Base-by-base conservation (phyloP, 768 basidiomycete species). In the Sporobolomyces roseus region DNA sequence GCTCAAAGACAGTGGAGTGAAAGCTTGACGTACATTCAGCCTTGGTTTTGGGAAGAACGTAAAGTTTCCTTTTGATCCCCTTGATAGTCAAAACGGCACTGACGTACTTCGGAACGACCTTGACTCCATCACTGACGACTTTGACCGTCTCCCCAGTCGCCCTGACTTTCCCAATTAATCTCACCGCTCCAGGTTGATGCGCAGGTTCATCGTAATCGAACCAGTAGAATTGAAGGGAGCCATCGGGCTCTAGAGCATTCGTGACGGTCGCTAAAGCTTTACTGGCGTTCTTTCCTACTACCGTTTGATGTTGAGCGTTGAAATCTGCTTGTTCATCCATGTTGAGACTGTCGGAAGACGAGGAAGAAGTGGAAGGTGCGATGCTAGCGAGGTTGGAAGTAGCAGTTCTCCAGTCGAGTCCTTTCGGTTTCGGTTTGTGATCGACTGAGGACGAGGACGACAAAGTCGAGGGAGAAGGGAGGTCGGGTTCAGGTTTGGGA, bases 151-250 rank as follows among this genome's bases (percentile, higher is more conserved):
- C 61, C 16, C 81, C 79, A 78, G 87, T 88, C 79, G 93, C 91
- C 73, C 88, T 85, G 49, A 93, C 84, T 79, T 98, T 98, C 10
- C 96, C 96, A 50, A 90, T 85, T 71, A 99, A 88, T 77, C 91
- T 88, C 5, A 99, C 81, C 66, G 84, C 85, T 21, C 93, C 94
- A 30, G 78, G 64, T 33, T 60, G 58, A 5, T 23, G 9, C 69
- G 21, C 88, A 85, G 54, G 85, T 83, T 77, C 98, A 38, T 93
- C 85, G 75, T 91, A 91, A 77, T 99, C 96, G 27, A 97, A 82
- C 96, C 96, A 99, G 81, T 88, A 99, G 82, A 99, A 93, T 32
- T 84, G 84, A 19, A 98, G 80, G 4, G 86, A 88, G 2, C 91
- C 92, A 71, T 96, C 91, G 6, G 84, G 80, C 75, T 97, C 91